phyloP scores from a whole-genome alignment of 1,284 basidiomycete species.

The Ceratobasidium sp. region DNA sequence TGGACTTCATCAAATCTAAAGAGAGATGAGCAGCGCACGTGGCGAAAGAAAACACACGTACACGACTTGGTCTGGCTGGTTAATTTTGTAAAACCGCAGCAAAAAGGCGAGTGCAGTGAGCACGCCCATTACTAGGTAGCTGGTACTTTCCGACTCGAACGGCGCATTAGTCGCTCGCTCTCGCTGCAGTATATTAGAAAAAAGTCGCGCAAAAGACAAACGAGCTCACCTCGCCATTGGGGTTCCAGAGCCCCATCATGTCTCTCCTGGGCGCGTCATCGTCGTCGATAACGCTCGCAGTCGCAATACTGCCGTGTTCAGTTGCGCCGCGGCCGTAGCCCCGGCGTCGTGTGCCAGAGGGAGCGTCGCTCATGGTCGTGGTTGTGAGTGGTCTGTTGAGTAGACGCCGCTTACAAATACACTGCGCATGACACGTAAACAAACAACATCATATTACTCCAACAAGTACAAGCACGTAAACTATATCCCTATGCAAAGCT shows the following conservation, averaged over 20 bases:
- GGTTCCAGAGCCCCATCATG: conserved; percentile 36
- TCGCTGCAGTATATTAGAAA: not conserved
- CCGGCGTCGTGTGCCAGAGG: conserved; percentile 22
- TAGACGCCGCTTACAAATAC: conserved; percentile 12
- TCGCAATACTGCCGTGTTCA: conserved; percentile 26
- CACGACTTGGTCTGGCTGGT: conserved; percentile 94
- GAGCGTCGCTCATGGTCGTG: conserved; percentile 20
- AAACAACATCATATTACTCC: conserved; percentile 12
- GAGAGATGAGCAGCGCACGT: not conserved
- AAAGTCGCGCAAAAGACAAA: not conserved
- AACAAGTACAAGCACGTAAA: not conserved
- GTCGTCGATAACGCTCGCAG: conserved; percentile 28
- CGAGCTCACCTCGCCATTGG: conserved; percentile 24
- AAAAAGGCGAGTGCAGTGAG: conserved; percentile 79
- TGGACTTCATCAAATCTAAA: conserved; percentile 94
- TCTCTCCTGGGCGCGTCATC: conserved; percentile 14
- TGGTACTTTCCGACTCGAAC: conserved; percentile 37
- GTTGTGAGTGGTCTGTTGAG: not conserved
- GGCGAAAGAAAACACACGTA: conserved; percentile 54
- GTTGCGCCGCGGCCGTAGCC: conserved; percentile 31
- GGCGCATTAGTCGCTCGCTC: conserved; percentile 34
- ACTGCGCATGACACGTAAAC: conserved; percentile 27
- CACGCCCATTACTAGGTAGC: conserved; percentile 46
- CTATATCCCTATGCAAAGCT: conserved; percentile 63
- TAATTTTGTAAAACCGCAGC: conserved; percentile 91